Evolutionary conservation across 2,329 filamentous ascomycete genomes (phyloP), one percentile per base, ranked within the genome.

Genomic region (Ophiostoma angusticollis): DNA sequence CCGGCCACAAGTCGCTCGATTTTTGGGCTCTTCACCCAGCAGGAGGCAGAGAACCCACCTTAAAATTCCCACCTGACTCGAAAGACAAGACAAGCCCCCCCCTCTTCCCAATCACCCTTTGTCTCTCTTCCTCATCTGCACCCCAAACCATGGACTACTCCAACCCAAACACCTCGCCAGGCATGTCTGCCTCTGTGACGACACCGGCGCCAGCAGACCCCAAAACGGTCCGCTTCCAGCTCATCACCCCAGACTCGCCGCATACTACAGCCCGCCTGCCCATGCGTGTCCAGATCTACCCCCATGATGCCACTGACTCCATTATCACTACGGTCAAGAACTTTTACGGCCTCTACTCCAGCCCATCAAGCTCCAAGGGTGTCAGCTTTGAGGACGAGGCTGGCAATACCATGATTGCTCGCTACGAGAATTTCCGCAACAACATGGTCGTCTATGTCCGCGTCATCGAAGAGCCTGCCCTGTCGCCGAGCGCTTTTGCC

Each of bases 291-390:
- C 83, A 93, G 54, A 95, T 98, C 50, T 94, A 81, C 54, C 84
- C 84, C 33, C 87, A 96, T 60, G 91, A 98, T 65, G 87, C 84
- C 37, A 96, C 89, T 17, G 89, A 96, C 57, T 95, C 87, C 25
- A 98, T 98, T 63, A 84, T 96, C 47, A 91, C 86, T 12, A 96
- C 91, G 1, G 89, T 96, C 55, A 96, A 94, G 72, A 96, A 95
- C 67, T 96, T 96, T 65, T 96, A 94, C 57, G 91, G 91, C 45
- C 72, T 98, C 49, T 95, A 95, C 58, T 84, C 89, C 48, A 78
- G 74, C 45, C 67, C 70, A 25, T 63, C 62, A 46, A 72, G 75
- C 50, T 76, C 75, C 50, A 80, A 80, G 56, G 87, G 91, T 49
- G 81, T 98, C 54, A 93, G 85, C 63, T 96, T 98, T 54, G 89